Evolutionary conservation across 2,329 filamentous ascomycete species (phyloP).

Genomic region (Cladophialophora chaetospira): DNA sequence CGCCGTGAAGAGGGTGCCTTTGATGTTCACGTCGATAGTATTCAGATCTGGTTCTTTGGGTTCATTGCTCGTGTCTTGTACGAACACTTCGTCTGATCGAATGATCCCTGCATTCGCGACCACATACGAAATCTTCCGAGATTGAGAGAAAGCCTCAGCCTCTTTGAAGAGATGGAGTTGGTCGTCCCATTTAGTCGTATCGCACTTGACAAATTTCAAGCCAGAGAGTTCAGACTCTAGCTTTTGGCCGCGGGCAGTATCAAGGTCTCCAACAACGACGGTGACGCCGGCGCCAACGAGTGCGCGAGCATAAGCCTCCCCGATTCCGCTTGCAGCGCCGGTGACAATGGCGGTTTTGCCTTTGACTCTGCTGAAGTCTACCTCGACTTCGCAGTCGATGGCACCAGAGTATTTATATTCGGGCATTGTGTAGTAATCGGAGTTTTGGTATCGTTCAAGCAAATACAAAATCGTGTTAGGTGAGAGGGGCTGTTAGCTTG

Average conservation of each 20-base stretch:
- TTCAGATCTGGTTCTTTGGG: constrained; percentile 46
- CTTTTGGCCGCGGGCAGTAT: constrained; percentile 9
- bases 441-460: neutral
- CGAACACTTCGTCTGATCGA: constrained; percentile 28
- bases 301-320: constrained; percentile 11
- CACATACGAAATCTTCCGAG: constrained; percentile 48
- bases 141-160: constrained; percentile 42
- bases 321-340: neutral
- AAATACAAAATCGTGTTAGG: no score
- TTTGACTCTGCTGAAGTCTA: neutral
- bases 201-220: constrained; percentile 43
- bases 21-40: constrained; percentile 47
- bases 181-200: constrained; percentile 49
- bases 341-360: neutral
- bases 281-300: constrained; percentile 44
- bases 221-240: constrained; percentile 13
- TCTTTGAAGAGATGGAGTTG: constrained; percentile 47
- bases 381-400: neutral
- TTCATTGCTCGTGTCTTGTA: constrained; percentile 35
- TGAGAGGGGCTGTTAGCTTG: no score
- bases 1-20: constrained; percentile 49
- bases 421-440: neutral
- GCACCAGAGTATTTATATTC: neutral
- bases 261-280: constrained; percentile 42
- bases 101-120: constrained; percentile 53